Evolutionary conservation across 2,329 filamentous ascomycete genomes (phyloP), one percentile per base, ranked within the genome.

Genomic region (Talaromyces sp.): DNA sequence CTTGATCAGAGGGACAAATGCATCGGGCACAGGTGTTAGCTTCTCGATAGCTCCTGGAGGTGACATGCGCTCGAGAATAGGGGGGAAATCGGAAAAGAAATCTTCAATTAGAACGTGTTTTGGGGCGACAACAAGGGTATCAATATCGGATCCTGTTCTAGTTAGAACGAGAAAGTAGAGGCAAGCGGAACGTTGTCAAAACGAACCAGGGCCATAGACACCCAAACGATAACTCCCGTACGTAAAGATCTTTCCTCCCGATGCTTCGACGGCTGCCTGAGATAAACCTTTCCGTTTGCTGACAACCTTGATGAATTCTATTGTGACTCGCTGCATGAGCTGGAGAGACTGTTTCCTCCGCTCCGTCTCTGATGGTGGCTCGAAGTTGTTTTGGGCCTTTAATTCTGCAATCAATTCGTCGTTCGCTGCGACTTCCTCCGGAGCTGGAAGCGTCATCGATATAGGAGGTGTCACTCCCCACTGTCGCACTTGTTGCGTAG

Each of bases 1-100:
- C 75, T 97, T 98, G 81, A 99, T 98, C 73, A 99, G 96, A 55
- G 95, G 95, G 7, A 98, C 94, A 71, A 91, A 96, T 4, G 94
- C 92, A 70, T 96, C 94, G 55, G 89, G 89, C 42, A 99, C 95
- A 0, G 89, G 86, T 2, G 91, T 89, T 69, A 97, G 82, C 72
- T 96, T 91, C 63, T 90, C 89, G 68, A 98, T 91, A 63, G 92
- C 84, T n/a, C 88, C 90, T 42, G 86, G 80, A 8, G 89, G 86
- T 1, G 91, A 87, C 85, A 95, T 89, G 67, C 88, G 83, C 68
- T 89, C 80, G 56, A 99, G 85, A 55, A 96, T 79, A 23, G 85
- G 81, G n/a, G 93, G 93, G 68, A 97, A 97, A 69, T 90, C 82
- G 58, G 90, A 81, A 79, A 99, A 99, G 80, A 96, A 99, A 76